Evolutionary conservation across 78 protist species (phyloP), one percentile per base, ranked within the genome.

Genomic region (Dictyostelium brefeldianum): DNA sequence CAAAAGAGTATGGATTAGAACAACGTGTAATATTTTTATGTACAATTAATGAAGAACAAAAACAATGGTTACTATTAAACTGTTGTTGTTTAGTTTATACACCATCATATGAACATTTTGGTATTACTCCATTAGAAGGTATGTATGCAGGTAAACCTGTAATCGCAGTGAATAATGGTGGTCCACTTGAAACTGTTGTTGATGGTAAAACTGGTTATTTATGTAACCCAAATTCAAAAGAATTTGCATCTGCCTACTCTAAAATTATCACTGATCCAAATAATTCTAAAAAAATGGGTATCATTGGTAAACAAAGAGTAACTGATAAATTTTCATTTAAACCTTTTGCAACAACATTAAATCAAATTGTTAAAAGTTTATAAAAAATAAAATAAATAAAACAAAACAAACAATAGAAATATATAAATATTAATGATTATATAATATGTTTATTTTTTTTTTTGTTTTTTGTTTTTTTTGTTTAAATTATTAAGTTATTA

Each of bases 61-160:
- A 74, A 47, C 54, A 70, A 64, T 87, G 93, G 93, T 50, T 96
- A 18, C 89, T 96, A 18, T 67, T 65, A 20, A 48, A 89, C 69
- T 51, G 85, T 67, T 43, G 15, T 29, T 85, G 96, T 53, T 83
- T 99, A 29, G 80, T 98, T 36, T 99, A 99, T 94, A 99, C 99
- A 18, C 99, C 99, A 1, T 25, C 91, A 8, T 50, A 29, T 50
- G 99, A 99, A 81, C 99, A 99, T 84, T 99, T 99, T 83, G 99
- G 99, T 41, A 99, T 99, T 67, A 98, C 97, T 5, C 99, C 99
- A 10, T 59, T 99, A 17, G 99, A 99, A 89, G 98, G 96, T 12
- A 67, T 78, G 94, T 91, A 77, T 31, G 50, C 69, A 41, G 59
- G 94, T 5, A 43, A 64, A 2, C 98, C 98, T 59, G 98, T 97